phyloP scores from a whole-genome alignment of 2,329 filamentous ascomycete species.

The Aspergillus caelatus region DNA sequence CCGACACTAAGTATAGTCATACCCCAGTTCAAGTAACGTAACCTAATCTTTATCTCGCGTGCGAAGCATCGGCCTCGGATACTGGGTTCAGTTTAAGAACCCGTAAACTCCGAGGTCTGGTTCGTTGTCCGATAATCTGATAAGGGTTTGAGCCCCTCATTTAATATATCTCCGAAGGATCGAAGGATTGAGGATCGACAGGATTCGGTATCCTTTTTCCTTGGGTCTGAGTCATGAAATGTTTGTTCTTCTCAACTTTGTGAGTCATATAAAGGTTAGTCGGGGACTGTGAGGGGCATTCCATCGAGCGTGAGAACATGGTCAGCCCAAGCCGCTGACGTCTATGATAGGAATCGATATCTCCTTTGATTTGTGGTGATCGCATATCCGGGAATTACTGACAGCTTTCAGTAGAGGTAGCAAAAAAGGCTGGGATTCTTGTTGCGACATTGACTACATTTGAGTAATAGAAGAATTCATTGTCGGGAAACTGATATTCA shows the following conservation, averaged over 20 bases:
- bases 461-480: no score
- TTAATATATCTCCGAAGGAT: not conserved
- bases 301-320: not conserved
- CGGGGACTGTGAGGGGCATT: not conserved
- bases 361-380: no score
- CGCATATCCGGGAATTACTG: no score
- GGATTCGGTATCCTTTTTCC: not conserved
- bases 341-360: not conserved
- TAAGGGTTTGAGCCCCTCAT: constrained; percentile 4
- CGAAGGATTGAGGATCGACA: not conserved
- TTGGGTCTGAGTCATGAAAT: not conserved
- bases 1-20: not conserved
- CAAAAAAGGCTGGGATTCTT: no score
- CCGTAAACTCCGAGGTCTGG: not conserved
- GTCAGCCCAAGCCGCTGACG: not conserved
- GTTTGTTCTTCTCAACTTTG: not conserved
- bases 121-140: not conserved
- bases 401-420: no score
- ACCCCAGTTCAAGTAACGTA: not conserved
- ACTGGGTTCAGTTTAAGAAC: constrained; percentile 1
- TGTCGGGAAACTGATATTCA: no score
- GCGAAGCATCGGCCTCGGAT: constrained; percentile 5
- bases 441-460: no score
- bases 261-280: not conserved
- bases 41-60: not conserved